These are phyloP conservation scores for Tolypocladium album DNA, from an alignment of 2,329 filamentous ascomycete genomes.

Conservation along the genomic window DNA sequence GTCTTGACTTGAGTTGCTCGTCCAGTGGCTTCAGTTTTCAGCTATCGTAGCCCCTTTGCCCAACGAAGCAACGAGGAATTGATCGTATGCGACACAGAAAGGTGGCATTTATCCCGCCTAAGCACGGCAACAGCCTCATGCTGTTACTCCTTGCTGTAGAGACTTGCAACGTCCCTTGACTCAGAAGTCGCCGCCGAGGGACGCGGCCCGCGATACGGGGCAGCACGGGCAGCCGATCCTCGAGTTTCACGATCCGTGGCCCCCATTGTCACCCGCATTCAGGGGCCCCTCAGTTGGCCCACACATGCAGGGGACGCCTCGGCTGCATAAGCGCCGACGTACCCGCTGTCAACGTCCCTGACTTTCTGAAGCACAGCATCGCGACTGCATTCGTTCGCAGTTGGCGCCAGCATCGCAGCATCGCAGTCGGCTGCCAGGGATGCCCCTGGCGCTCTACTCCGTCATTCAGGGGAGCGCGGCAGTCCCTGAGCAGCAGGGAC, in stretches of 20 bases:
- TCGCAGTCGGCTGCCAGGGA: background rate
- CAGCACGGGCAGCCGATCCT: background rate
- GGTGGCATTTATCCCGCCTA: too few relatives aligned
- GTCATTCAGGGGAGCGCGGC: background rate
- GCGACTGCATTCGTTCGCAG: background rate
- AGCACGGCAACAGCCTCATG: background rate
- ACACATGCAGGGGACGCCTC: background rate
- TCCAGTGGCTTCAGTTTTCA: too few relatives aligned
- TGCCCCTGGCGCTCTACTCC: background rate
- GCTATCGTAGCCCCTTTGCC: too few relatives aligned
- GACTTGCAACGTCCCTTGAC: background rate
- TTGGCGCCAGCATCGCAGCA: background rate
- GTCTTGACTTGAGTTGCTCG: constrained; percentile 24
- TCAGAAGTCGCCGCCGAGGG: background rate
- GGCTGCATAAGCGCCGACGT: background rate
- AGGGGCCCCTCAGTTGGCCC: background rate
- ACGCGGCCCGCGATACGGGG: background rate
- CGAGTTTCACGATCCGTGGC: background rate
- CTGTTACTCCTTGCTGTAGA: background rate
- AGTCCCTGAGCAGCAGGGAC: background rate
- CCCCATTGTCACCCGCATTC: background rate
- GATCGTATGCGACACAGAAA: background rate
- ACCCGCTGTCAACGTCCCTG: background rate
- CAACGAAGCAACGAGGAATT: background rate
- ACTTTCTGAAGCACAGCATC: background rate